Evolutionary conservation across 2,329 filamentous ascomycete species (phyloP).

Genomic region (Cercospora beticola): DNA sequence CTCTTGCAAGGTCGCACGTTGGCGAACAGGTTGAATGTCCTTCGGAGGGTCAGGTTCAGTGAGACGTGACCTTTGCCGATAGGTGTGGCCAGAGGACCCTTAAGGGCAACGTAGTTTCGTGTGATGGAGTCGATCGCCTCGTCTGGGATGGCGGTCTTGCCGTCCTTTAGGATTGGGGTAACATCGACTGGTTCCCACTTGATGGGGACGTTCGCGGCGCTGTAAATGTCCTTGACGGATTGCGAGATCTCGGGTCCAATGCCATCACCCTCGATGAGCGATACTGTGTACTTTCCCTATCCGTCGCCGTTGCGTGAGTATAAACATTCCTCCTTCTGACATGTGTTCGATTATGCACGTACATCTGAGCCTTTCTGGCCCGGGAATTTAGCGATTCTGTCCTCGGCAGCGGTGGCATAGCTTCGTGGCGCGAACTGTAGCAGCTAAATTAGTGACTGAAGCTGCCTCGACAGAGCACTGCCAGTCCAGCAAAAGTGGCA

Average conservation of each 20-base stretch:
- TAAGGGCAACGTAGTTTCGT: slow-evolving; percentile 95
- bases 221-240: slow-evolving; percentile 98
- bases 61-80: slow-evolving; percentile 99
- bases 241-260: slow-evolving; percentile 95
- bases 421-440: slow-evolving; percentile 22
- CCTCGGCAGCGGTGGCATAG: slow-evolving; percentile 49
- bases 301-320: slow-evolving; percentile 15
- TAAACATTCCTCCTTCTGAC: not conserved
- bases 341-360: slow-evolving; percentile 42
- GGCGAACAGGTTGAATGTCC: slow-evolving; percentile 99
- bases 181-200: slow-evolving; percentile 98
- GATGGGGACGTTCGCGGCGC: slow-evolving; percentile 91
- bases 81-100: slow-evolving; percentile 96
- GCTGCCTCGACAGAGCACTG: not conserved
- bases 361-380: slow-evolving; percentile 86
- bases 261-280: slow-evolving; percentile 97
- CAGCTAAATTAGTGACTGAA: slow-evolving; percentile 7
- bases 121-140: slow-evolving; percentile 90
- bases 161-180: slow-evolving; percentile 87
- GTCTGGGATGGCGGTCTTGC: slow-evolving; percentile 92
- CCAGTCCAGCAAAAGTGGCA: not conserved
- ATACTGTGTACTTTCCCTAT: slow-evolving; percentile 92
- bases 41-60: slow-evolving; percentile 95
- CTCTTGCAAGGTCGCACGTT: slow-evolving; percentile 98
- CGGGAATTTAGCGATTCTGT: slow-evolving; percentile 88